Base-by-base conservation (phyloP, 176 grass and related monocot genomes). In the Puccinellia tenuiflora region DNA sequence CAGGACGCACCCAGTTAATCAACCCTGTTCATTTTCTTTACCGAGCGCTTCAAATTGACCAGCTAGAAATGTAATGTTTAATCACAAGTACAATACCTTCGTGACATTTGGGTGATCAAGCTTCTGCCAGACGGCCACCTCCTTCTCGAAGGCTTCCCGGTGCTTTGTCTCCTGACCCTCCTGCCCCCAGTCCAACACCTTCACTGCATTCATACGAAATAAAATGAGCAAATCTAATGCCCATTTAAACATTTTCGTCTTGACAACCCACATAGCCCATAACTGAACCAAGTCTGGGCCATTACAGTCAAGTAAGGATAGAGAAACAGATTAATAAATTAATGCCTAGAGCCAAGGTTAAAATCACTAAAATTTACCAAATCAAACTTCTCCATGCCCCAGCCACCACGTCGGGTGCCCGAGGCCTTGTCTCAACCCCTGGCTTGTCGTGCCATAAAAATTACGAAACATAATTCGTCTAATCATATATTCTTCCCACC, bases 91-190 rank as follows among this genome's bases (percentile, higher is more conserved):
- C 29, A 42, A 7, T 81, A 91, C 96, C 87, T 92, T 92, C 3
- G 96, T 98, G 78, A 95, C 89, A 68, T 98, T 98, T 9, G 91
- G 91, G 66, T 98, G 82, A 64, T 88, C 86, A 13, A 95, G 96
- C 78, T 90, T 93, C 53, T 95, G 87, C 92, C 92, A 98, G 39
- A 95, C 92, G 13, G 73, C 79, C 7, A 98, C 92, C 80, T 98
- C 93, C 81, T 98, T 90, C 55, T 83, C 64, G 53, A 98, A 98
- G 31, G 96, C 92, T 59, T 94, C 89, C 9, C 92, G 85, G 38
- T 90, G 93, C 54, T 88, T 81, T 48, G 68, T 61, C 17, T 85
- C 79, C 39, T 93, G 87, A 20, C 85, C 87, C 43, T 95, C 91
- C 64, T 53, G 54, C 16, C 87, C 93, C 96, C 93, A 95, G 47